phyloP scores from a whole-genome alignment of 208 protist species.

The Trypanosoma boissoni region DNA sequence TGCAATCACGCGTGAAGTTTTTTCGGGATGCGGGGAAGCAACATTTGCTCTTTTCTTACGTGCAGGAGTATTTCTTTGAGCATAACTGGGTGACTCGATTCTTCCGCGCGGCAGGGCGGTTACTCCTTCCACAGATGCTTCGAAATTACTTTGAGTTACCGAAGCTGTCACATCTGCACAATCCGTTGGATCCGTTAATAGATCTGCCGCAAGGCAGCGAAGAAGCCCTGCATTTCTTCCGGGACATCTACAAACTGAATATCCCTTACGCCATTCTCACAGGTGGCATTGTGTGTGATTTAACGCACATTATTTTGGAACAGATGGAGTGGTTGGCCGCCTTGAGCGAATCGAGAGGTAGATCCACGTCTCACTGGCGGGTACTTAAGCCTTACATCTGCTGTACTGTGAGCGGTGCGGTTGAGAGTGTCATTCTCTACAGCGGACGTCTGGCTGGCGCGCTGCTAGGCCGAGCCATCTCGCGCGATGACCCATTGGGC shows the following conservation, averaged over 20 bases:
- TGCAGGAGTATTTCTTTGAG: constrained; percentile 62
- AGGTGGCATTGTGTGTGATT: constrained; percentile 40
- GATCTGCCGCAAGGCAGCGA: constrained; percentile 33
- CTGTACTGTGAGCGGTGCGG: constrained; percentile 11
- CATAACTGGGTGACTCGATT: constrained; percentile 47
- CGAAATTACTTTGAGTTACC: constrained; percentile 8
- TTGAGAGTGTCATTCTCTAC: constrained; percentile 30
- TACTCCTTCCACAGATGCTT: constrained; percentile 36
- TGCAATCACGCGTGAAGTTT: constrained; percentile 24
- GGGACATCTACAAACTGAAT: constrained; percentile 32
- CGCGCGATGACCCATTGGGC: constrained; percentile 28
- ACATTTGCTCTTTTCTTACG: constrained; percentile 43
- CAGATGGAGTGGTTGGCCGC: constrained; percentile 34
- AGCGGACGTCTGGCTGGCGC: constrained; percentile 34
- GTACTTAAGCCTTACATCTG: constrained; percentile 49
- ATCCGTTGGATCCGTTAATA: neutral
- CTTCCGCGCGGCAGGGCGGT: constrained; percentile 18
- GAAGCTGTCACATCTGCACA: constrained; percentile 13
- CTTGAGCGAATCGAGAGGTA: constrained; percentile 29
- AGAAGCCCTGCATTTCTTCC: constrained; percentile 48
- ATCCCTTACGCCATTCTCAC: constrained; percentile 40
- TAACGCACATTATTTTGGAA: constrained; percentile 37
- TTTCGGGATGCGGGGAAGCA: constrained; percentile 52
- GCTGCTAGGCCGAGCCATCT: constrained; percentile 24
- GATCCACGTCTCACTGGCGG: constrained; percentile 47